Base-by-base conservation (phyloP, 345 rosid species). In the Citrus sp. region DNA sequence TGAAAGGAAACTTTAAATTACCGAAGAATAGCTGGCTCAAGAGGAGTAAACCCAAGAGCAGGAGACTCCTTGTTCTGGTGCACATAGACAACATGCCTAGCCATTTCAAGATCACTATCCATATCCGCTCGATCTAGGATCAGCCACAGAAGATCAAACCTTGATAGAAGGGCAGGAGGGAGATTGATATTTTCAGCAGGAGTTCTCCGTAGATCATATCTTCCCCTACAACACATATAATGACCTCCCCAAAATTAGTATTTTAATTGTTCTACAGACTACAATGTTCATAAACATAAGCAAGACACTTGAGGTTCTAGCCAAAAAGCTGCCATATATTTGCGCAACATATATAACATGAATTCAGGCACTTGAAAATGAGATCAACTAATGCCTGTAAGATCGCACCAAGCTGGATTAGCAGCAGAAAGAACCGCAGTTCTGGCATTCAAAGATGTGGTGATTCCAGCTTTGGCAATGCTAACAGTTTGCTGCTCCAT, bases 401-500 rank as follows among this genome's bases (percentile, higher is more conserved):
- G 54, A 40, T 67, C 7, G 71, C 92, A 95, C 99, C 99, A 96
- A 77, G 99, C 99, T 70, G 98, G 99, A 92, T 92, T 96, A 77
- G 98, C 99, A 63, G 99, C 99, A 67, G 99, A 95, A 85, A 96
- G 93, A 87, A 96, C 89, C 67, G 98, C 98, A 73, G 98, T 96
- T 87, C 99, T 89, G 77, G 99, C 99, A 73, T 96, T 96, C 80
- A 96, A 80, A 28, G 99, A 94, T 32, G 99, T 96, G 56, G 98
- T 96, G 71, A 96, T 94, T 82, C 99, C 99, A 79, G 99, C 99
- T 87, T 96, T 96, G 6, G 99, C 99, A 80, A 96, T 96, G 90
- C 99, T 96, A 40, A 96, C 98, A 75, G 99, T 96, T 87, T 96
- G 99, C 88, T 94, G 99, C 86, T 94, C 98, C 98, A 94, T 96